Evolutionary conservation across 2,329 filamentous ascomycete genomes (phyloP), one percentile per base, ranked within the genome.

Genomic region (Kalaharituber pfeilii): DNA sequence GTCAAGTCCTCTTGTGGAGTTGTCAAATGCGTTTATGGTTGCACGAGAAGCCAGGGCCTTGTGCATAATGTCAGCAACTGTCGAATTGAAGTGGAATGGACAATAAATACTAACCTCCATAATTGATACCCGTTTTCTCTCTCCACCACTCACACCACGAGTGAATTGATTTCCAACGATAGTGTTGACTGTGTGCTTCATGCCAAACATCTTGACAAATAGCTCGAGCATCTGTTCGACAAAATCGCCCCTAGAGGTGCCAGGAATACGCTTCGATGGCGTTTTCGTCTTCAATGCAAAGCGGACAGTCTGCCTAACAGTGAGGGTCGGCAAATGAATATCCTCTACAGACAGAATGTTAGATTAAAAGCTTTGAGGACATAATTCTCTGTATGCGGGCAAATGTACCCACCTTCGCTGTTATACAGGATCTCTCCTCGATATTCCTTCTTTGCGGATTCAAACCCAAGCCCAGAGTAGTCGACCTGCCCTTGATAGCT

Each of bases 371-470:
- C n/a, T n/a, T n/a, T n/a, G n/a, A n/a, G 25, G 13, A 20, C 45
- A n/a, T 25, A 28, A 5, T 5, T 1, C 22, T 52, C 26, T 9
- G 7, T 18, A 39, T 13, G 33, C 13, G 33, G 7, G 29, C 18
- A 26, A 51, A 28, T 53, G n/a, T 78, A 73, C 62, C 87, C 83
- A 60, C 86, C 83, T 66, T 89, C 84, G 15, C 77, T 77, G 61
- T 85, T 86, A 66, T 87, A 88, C 61, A 80, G 81, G 64, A 86
- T 82, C 65, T 88, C 84, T 30, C 84, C 84, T 47, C 81, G 73
- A 66, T 82, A 87, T 58, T 75, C 72, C 63, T 80, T 79, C 62
- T 76, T 73, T 63, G 85, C 81, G 62, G 82, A 78, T 26, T 77
- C 71, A 0, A 83, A 80, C 1, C 80, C 69, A 15, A 87, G 80